A percentile compares a stretch with the other conserved stretches of the same genome.
These are phyloP conservation scores for Trametes meyenii DNA, from an alignment of 768 basidiomycete species.

Conservation along the genomic window DNA sequence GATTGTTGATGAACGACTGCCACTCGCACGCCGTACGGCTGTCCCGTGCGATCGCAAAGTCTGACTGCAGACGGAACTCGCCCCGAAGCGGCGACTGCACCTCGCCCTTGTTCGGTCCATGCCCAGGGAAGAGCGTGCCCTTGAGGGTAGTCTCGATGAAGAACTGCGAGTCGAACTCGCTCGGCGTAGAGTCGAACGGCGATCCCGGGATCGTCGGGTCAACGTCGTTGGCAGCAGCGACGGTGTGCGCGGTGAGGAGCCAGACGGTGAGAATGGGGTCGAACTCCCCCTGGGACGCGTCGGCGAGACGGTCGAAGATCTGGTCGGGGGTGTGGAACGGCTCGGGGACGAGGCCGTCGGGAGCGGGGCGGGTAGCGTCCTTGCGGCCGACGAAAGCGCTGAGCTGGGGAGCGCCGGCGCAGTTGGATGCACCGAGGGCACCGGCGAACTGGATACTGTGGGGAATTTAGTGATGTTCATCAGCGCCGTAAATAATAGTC, in stretches of 20 bases:
- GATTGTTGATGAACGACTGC: conserved; percentile 32
- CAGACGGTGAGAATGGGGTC: conserved; percentile 38
- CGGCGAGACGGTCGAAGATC: conserved; percentile 38
- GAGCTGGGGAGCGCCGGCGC: conserved; percentile 30
- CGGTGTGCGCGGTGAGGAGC: conserved; percentile 37
- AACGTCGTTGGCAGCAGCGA: conserved; percentile 28
- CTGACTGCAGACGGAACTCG: conserved; percentile 32
- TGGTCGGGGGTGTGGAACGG: conserved; percentile 31
- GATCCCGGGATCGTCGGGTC: conserved; percentile 35
- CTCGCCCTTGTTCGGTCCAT: conserved; percentile 24
- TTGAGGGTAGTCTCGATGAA: conserved; percentile 47
- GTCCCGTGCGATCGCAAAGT: conserved; percentile 30
- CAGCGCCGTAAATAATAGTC: not conserved
- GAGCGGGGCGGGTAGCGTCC: conserved; percentile 32
- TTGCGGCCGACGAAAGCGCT: conserved; percentile 29
- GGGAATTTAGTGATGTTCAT: conserved; percentile 16
- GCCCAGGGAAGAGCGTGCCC: conserved; percentile 30
- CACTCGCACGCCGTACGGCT: conserved; percentile 28
- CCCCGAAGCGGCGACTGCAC: conserved; percentile 23
- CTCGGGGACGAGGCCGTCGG: conserved; percentile 39
- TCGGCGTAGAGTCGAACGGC: conserved; percentile 37
- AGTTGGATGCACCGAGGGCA: conserved; percentile 46
- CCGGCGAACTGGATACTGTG: conserved; percentile 46
- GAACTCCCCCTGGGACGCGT: conserved; percentile 37
- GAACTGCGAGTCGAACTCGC: conserved; percentile 33